A percentile compares a stretch with the other conserved stretches of the same genome.
Evolutionary conservation across 2,329 filamentous ascomycete genomes (phyloP).

Genomic region (Mycosphaerella sp.): DNA sequence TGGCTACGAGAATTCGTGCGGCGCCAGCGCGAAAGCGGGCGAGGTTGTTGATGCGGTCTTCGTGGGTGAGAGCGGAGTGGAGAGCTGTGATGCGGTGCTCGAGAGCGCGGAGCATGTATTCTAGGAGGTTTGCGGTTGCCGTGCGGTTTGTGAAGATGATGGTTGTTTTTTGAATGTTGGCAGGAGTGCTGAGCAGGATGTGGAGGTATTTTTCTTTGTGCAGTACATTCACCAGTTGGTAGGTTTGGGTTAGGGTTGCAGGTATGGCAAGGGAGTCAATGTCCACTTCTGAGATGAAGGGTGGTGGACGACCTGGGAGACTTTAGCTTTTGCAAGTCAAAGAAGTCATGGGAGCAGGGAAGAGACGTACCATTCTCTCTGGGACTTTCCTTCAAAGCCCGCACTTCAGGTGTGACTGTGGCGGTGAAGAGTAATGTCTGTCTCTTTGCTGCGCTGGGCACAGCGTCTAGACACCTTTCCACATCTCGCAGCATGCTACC

Average conservation of each 20-base stretch:
- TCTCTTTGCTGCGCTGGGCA: constrained; percentile 70
- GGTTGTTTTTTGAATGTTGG: constrained; percentile 66
- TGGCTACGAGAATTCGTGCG: constrained; percentile 80
- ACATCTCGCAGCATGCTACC: constrained; percentile 95
- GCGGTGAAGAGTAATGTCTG: constrained; percentile 96
- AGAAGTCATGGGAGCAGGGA: background rate
- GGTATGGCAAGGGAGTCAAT: constrained; percentile 68
- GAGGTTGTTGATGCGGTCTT: constrained; percentile 78
- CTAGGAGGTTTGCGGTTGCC: constrained; percentile 77
- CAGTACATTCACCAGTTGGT: constrained; percentile 81
- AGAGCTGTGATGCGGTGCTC: constrained; percentile 86
- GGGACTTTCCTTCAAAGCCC: constrained; percentile 63
- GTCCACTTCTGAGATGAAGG: constrained; percentile 86
- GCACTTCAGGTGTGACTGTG: constrained; percentile 87
- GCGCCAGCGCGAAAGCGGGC: constrained; percentile 85
- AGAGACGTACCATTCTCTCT: constrained; percentile 9
- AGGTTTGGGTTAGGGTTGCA: constrained; percentile 71
- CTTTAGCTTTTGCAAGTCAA: background rate
- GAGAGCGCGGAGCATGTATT: constrained; percentile 78
- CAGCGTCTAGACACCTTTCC: constrained; percentile 73
- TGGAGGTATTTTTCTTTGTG: constrained; percentile 95
- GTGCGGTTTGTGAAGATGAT: constrained; percentile 97
- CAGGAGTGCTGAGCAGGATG: constrained; percentile 72
- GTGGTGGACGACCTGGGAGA: constrained; percentile 43
- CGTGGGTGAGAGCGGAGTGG: constrained; percentile 80